Percentiles rank a stretch among this genome's conserved stretches.
phyloP scores from a whole-genome alignment of 1,284 basidiomycete species.

The Singerocomus inundabilis region DNA sequence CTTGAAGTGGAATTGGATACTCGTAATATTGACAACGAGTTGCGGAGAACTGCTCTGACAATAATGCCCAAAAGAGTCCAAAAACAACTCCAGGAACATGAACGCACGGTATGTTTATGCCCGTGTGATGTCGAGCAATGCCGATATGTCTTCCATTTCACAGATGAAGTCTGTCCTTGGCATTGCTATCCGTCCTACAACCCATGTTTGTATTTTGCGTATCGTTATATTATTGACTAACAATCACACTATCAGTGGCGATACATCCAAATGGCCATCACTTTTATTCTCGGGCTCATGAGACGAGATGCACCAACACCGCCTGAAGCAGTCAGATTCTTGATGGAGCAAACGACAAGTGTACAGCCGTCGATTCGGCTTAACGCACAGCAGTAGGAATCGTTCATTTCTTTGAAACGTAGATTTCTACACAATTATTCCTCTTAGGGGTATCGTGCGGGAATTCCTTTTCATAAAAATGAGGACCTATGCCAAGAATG shows the following conservation, averaged over 20 bases:
- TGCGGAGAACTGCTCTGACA: constrained; percentile 43
- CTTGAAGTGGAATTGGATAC: constrained; percentile 51
- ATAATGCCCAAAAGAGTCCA: constrained; percentile 43
- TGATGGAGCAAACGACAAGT: constrained; percentile 68
- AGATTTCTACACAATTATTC: constrained; percentile 13
- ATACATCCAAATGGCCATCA: constrained; percentile 78
- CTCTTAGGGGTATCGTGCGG: constrained; percentile 67
- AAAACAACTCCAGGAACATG: constrained; percentile 46
- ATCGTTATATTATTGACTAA: background rate
- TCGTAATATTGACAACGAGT: constrained; percentile 40
- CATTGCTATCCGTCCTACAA: constrained; percentile 63
- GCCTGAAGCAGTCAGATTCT: constrained; percentile 66
- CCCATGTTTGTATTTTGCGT: constrained; percentile 55
- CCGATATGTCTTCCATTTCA: constrained; percentile 9
- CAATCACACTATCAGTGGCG: constrained; percentile 65
- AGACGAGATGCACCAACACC: constrained; percentile 72
- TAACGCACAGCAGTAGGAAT: constrained; percentile 63
- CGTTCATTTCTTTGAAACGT: constrained; percentile 13
- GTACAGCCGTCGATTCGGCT: constrained; percentile 81
- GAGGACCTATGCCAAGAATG: constrained; percentile 71
- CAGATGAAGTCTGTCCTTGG: constrained; percentile 67
- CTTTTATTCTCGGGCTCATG: constrained; percentile 71
- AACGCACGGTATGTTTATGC: constrained; percentile 43
- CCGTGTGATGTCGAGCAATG: background rate
- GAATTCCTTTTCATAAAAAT: constrained; percentile 80